Evolutionary conservation across 495 filamentous ascomycete genomes (phyloP), one percentile per base, ranked within the genome.

Genomic region (Aspergillus heteromorphus): DNA sequence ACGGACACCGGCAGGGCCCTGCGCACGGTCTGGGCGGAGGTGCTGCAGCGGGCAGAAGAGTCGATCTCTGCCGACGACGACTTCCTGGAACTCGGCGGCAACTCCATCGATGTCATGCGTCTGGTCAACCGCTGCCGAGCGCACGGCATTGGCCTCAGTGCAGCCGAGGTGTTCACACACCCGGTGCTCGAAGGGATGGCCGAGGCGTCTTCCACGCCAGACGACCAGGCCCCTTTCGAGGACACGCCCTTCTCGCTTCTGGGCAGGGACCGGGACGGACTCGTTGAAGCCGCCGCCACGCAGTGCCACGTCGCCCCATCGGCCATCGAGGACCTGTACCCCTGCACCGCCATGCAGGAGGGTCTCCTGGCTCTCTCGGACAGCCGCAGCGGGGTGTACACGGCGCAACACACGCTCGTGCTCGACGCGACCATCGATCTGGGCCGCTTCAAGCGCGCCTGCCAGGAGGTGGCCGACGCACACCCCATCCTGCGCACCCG

Each of bases 301-400:
- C 48, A 50, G 21, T 63, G 60, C 31, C 27, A 19, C 6, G 56
- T 63, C 16, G 7, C 19, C 11, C 13, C 50, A 11, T 34, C 47
- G 1, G 25, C 25, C 2, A 52, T 61, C 47, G 47, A 59, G 18
- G 57, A 59, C 29, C 41, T 59, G 13, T 59, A 54, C 21, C 57
- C 82, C n/a, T 83, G 80, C 63, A 83, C 80, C 0, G 74, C 82
- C 6, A 56, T 84, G n/a, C 82, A 85, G 62, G 80, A 81, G 57
- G 81, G 76, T 1, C 67, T 85, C 9, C 71, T 83, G 62, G 73
- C 76, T 1, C 60, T 82, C 5, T 76, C 79, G 0, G 55, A 57
- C 31, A 66, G 65, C 31, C 55, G 56, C 0, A 34, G 48, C 4
- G 66, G 66, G 17, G 45, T 63, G 0, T 78, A 76, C 40, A 57